phyloP scores from a whole-genome alignment of 1,284 basidiomycete species.

The Pterulicium gracile region DNA sequence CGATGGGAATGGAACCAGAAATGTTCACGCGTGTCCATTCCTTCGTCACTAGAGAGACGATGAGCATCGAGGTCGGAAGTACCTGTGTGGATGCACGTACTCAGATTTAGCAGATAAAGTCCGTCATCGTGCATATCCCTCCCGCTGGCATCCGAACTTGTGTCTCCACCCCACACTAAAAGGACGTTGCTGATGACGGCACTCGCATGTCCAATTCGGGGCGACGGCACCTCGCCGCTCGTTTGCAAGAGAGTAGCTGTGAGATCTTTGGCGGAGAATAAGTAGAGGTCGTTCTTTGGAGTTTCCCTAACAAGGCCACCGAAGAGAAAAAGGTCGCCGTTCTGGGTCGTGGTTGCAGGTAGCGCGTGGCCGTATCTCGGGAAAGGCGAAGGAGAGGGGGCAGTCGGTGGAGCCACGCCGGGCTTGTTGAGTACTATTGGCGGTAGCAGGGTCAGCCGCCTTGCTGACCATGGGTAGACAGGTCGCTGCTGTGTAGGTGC shows the following conservation, averaged over 20 bases:
- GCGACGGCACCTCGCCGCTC: constrained; percentile 80
- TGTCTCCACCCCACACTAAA: constrained; percentile 98
- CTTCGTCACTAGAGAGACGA: constrained; percentile 49
- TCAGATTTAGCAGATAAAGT: constrained; percentile 91
- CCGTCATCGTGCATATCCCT: constrained; percentile 88
- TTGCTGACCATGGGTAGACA: constrained; percentile 71
- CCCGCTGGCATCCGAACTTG: constrained; percentile 61
- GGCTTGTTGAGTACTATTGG: constrained; percentile 54
- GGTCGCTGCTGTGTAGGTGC: constrained; percentile 22
- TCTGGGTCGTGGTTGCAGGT: constrained; percentile 72
- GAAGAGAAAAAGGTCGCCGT: constrained; percentile 92
- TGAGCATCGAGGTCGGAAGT: constrained; percentile 6
- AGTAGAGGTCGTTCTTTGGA: constrained; percentile 90
- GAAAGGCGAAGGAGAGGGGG: constrained; percentile 78
- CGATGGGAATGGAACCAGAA: constrained; percentile 67
- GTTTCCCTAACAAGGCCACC: constrained; percentile 92
- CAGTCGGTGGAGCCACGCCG: constrained; percentile 42
- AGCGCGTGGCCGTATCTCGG: constrained; percentile 96
- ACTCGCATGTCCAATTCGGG: constrained; percentile 92
- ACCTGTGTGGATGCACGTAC: constrained; percentile 33
- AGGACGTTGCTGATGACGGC: constrained; percentile 94
- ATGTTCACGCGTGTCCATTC: constrained; percentile 91
- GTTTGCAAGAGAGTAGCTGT: constrained; percentile 78
- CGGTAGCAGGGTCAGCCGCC: constrained; percentile 54
- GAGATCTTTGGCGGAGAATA: constrained; percentile 75